phyloP scores from a whole-genome alignment of 2,329 filamentous ascomycete species.

The Cladosporium sp. region DNA sequence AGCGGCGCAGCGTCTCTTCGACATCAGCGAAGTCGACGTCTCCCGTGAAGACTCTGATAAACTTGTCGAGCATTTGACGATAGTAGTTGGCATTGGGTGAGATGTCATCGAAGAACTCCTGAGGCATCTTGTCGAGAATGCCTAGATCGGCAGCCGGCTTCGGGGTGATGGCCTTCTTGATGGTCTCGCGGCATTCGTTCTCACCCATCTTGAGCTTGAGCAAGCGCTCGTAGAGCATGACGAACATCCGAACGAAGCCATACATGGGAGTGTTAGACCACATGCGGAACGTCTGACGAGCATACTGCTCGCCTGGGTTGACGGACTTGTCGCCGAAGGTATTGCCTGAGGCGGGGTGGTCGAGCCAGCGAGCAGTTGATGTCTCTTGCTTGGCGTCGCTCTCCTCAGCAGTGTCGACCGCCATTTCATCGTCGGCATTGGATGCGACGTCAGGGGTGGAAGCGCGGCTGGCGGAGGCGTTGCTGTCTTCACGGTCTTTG shows the following conservation, averaged over 20 bases:
- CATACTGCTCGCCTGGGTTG: conserved; percentile 73
- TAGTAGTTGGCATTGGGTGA: conserved; percentile 70
- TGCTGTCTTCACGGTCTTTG: conserved; percentile 73
- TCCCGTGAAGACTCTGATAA: conserved; percentile 79
- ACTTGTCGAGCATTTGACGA: conserved; percentile 75
- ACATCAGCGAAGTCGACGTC: conserved; percentile 79
- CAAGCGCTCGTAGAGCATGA: conserved; percentile 83
- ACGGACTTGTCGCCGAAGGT: conserved; percentile 61
- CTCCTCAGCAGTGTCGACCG: conserved; percentile 34
- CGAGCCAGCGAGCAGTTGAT: conserved; percentile 61
- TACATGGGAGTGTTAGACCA: conserved; percentile 90
- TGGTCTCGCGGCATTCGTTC: conserved; percentile 66
- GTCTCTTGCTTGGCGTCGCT: conserved; percentile 45
- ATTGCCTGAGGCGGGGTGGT: conserved; percentile 52
- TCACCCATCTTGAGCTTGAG: conserved; percentile 78
- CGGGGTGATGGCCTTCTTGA: conserved; percentile 65
- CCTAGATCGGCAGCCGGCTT: conserved; percentile 83
- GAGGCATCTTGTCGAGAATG: conserved; percentile 71
- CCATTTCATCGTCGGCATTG: conserved; percentile 71
- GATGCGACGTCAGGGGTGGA: conserved; percentile 82
- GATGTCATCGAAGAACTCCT: conserved; percentile 69
- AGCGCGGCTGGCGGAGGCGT: conserved; percentile 76
- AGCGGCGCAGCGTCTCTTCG: conserved; percentile 86
- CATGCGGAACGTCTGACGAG: conserved; percentile 77
- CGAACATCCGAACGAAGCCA: conserved; percentile 91